These are phyloP conservation scores for Cladosporium sphaerospermum DNA, from an alignment of 2,329 filamentous ascomycete species.

Conservation along the genomic window DNA sequence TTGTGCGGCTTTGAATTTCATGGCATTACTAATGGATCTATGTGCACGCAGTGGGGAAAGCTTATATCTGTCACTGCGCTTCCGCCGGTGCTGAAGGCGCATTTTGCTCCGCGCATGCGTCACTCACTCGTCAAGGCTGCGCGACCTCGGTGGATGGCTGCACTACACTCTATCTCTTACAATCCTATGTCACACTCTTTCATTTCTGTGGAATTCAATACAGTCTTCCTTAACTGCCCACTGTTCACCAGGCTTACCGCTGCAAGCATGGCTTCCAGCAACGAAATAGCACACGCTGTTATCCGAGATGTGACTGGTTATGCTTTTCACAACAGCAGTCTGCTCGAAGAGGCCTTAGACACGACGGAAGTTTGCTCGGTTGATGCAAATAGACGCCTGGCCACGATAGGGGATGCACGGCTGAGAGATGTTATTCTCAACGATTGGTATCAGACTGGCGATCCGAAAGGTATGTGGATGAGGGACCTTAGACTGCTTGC, in stretches of 20 bases:
- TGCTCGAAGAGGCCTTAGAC: slow-evolving; percentile 14
- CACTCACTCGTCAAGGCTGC: background rate
- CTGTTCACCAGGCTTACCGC: background rate
- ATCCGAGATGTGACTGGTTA: background rate
- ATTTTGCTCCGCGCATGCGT: background rate
- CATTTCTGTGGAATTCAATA: background rate
- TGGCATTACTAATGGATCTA: too few species aligned
- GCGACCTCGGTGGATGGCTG: background rate
- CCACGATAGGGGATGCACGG: slow-evolving; percentile 5
- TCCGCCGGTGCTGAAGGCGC: background rate
- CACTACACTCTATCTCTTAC: background rate
- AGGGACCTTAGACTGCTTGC: background rate
- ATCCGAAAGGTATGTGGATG: background rate
- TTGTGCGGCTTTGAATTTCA: too few species aligned
- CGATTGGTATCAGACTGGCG: slow-evolving; percentile 2
- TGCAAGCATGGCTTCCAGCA: background rate
- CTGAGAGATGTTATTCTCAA: slow-evolving; percentile 1
- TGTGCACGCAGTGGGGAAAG: too few species aligned
- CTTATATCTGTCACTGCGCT: too few species aligned
- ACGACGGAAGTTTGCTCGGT: background rate
- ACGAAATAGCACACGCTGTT: background rate
- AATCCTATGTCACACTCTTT: background rate
- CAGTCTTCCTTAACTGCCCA: background rate
- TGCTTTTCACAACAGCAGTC: slow-evolving; percentile 4
- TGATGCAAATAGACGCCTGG: slow-evolving; percentile 6